A percentile compares a stretch with the other conserved stretches of the same genome.
Evolutionary conservation across 495 filamentous ascomycete genomes (phyloP).

Genomic region (Neurospora sp.): DNA sequence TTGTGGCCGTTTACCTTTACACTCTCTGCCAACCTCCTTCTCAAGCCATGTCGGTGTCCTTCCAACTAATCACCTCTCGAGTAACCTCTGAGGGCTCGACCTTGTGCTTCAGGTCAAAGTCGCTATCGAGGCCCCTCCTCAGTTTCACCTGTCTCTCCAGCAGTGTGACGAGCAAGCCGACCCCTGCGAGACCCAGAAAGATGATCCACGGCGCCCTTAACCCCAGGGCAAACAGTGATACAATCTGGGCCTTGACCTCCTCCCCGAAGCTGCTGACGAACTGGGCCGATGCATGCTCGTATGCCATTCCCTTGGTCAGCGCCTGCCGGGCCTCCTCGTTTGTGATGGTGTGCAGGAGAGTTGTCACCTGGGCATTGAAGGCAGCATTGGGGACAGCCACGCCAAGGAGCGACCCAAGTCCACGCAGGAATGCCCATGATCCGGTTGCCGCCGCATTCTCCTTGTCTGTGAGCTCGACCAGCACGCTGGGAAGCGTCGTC

Average conservation of each 20-base stretch:
- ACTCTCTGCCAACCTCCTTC: neutral
- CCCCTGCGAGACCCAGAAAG: slow-evolving; percentile 7
- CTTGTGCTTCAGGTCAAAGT: slow-evolving; percentile 22
- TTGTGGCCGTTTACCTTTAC: neutral
- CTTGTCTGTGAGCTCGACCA: slow-evolving; percentile 26
- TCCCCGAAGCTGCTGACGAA: slow-evolving; percentile 4
- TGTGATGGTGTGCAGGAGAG: neutral
- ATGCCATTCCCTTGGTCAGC: slow-evolving; percentile 8
- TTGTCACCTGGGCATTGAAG: slow-evolving; percentile 35
- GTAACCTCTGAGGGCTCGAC: neutral
- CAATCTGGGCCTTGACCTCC: slow-evolving; percentile 1
- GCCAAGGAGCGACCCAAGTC: slow-evolving; percentile 39
- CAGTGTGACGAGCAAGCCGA: slow-evolving; percentile 17
- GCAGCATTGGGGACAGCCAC: slow-evolving; percentile 36
- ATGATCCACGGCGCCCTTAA: slow-evolving; percentile 10
- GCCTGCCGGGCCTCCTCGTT: neutral
- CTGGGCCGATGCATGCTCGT: slow-evolving; percentile 15
- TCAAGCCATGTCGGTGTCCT: neutral
- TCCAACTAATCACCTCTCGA: neutral
- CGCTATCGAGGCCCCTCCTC: slow-evolving; percentile 24
- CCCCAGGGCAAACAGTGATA: neutral
- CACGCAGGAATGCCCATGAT: slow-evolving; percentile 37
- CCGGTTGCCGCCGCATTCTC: slow-evolving; percentile 33
- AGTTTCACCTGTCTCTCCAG: slow-evolving; percentile 28
- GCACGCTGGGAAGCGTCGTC: slow-evolving; percentile 19